A percentile compares a stretch with the other conserved stretches of the same genome.
Evolutionary conservation across 257 asterid species (phyloP).

Genomic region (Marsdenia floribunda): DNA sequence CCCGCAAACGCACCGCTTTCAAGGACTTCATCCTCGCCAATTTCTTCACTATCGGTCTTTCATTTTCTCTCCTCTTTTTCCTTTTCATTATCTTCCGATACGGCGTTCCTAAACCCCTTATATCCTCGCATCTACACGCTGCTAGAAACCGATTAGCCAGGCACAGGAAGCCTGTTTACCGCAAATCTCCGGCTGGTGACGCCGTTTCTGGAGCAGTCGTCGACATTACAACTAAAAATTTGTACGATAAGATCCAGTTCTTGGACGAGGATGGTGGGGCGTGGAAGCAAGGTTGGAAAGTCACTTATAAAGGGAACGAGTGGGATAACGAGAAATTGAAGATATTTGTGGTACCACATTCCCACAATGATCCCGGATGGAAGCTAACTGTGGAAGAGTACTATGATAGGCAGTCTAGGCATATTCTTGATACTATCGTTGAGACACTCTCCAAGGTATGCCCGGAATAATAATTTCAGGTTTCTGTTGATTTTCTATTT

Average conservation of each 20-base stretch:
- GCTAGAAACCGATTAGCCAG: constrained; percentile 40
- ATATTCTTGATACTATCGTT: constrained; percentile 78
- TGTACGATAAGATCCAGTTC: constrained; percentile 89
- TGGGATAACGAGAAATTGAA: constrained; percentile 95
- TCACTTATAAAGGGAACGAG: constrained; percentile 72
- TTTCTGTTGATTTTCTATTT: not conserved
- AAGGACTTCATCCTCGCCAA: constrained; percentile 65
- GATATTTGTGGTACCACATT: constrained; percentile 91
- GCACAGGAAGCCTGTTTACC: constrained; percentile 44
- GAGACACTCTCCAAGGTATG: constrained; percentile 69
- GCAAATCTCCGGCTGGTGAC: constrained; percentile 45
- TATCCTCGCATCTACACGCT: constrained; percentile 42
- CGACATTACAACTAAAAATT: constrained; percentile 74
- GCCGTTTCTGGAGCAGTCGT: constrained; percentile 56
- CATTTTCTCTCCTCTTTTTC: constrained; percentile 55
- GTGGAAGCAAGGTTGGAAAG: constrained; percentile 99
- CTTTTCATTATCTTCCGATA: constrained; percentile 54
- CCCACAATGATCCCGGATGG: constrained; percentile 99
- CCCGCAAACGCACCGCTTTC: constrained; percentile 57
- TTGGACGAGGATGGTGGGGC: constrained; percentile 91
- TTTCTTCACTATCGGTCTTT: constrained; percentile 75
- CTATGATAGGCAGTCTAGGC: constrained; percentile 81
- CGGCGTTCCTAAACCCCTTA: constrained; percentile 57
- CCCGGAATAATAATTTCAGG: not conserved
- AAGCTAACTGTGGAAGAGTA: constrained; percentile 91